Base-by-base conservation (phyloP, 768 basidiomycete species). In the Phanerodontia chrysosporium region DNA sequence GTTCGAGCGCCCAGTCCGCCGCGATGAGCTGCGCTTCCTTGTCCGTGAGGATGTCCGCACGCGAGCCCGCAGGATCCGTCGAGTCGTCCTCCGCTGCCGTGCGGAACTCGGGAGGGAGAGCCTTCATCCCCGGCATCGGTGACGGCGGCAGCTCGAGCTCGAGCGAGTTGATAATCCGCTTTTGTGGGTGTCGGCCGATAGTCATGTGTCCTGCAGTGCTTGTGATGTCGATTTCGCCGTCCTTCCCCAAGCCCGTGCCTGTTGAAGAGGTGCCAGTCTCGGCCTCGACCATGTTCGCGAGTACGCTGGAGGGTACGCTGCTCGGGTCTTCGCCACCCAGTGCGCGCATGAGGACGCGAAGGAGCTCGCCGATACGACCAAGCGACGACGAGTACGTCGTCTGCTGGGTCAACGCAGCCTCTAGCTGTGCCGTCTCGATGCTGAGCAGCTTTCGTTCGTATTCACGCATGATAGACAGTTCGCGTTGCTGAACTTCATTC, bases 401-500 rank as follows among this genome's bases (percentile, higher is more conserved):
- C 64, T 81, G 83, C n/a, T 80, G 74, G 6, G 77, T 76, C 0
- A 94, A 81, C 25, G 84, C 80, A 48, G 78, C 74, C 3, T 77
- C 72, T 3, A 88, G 78, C 49, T 82, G 81, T 64, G 85, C 84
- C 29, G 89, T 88, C 66, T 93, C 90, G 49, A 83, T 80, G 49
- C 80, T 81, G 45, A 92, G 76, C n/a, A 99, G 78, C 62, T 89
- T 83, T 22, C 86, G 82, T 70, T 98, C 95, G 72, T 95, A 97
- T 64, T 97, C 93, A 1, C 91, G 87, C 57, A 95, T 88, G 42
- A 97, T 75, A 0, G 92, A 82, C 10, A 98, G 81, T 70, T 98
- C 95, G 66, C 90, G 90, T 72, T 92, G 89, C 73, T 98, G 95
- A 0, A 95, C 88, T 59, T 95, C 90, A 76, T 92, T 86, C 95